Evolutionary conservation across 1,284 basidiomycete species (phyloP).

Genomic region (Papiliotrema nemorosa): DNA sequence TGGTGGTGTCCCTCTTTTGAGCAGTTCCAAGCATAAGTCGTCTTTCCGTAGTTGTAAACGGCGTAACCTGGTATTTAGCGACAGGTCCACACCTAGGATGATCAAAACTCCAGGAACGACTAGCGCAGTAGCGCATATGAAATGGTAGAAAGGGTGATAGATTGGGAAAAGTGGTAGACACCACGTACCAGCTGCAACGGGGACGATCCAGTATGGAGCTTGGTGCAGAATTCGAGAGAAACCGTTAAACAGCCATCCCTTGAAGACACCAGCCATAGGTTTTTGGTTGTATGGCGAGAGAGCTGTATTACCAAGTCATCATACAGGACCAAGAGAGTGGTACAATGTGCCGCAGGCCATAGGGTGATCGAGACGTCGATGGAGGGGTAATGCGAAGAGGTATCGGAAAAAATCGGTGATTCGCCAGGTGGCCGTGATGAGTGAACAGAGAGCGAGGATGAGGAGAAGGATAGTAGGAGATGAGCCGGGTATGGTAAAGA

Average conservation of each 20-base stretch:
- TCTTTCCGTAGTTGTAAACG: conserved; percentile 77
- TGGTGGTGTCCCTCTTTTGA: conserved; percentile 49
- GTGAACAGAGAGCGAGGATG: neutral
- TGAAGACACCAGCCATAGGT: conserved; percentile 66
- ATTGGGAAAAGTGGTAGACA: neutral
- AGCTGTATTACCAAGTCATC: conserved; percentile 52
- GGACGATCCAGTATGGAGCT: conserved; percentile 73
- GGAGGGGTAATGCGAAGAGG: no score
- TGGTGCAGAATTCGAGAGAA: conserved; percentile 72
- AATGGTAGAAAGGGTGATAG: no score
- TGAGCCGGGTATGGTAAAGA: neutral
- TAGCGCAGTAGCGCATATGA: neutral
- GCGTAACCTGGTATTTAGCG: conserved; percentile 62
- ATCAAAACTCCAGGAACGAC: neutral
- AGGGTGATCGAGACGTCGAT: no score
- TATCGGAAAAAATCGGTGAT: conserved; percentile 1
- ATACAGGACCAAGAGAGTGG: neutral
- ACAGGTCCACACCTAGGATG: neutral
- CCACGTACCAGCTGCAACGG: conserved; percentile 69
- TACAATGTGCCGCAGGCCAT: no score
- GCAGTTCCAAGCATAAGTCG: conserved; percentile 52
- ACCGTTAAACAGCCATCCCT: conserved; percentile 81
- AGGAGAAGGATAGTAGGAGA: neutral
- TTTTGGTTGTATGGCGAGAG: conserved; percentile 77
- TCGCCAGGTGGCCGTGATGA: neutral